Evolutionary conservation across 371 early-diverging fungal species (phyloP), one percentile per base, ranked within the genome.

Genomic region (Apophysomyces variabilis): DNA sequence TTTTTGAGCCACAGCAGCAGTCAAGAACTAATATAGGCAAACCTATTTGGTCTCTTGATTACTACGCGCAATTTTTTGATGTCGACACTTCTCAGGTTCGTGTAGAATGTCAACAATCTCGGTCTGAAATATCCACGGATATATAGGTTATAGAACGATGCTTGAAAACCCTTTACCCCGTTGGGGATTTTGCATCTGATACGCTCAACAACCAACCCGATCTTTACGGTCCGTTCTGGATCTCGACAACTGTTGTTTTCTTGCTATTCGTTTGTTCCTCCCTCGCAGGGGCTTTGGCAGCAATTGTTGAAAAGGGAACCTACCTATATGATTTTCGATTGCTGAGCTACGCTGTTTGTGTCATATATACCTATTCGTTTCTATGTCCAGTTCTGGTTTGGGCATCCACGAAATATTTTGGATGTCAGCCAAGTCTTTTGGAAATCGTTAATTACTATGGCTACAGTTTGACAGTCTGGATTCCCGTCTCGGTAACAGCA

Each of bases 221-320:
- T 69, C 59, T 83, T 0, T 83, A 83, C 62, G 84, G 84, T 4
- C 97, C 98, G 0, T 96, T 97, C 76, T 98, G 98, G 98, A 91
- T 98, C 57, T 76, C 96, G 1, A 97, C 97, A 0, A 95, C 96
- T 0, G 94, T 96, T 32, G 90, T 98, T 14, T 95, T 97, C 69
- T 70, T 87, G 26, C 85, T 97, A 14, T 98, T 97, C 80, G 95
- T 95, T 14, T 90, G 95, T 18, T 92, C 93, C 0, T 92, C 93
- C 9, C 81, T 98, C 13, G 93, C 96, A 26, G 90, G 88, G 6
- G 92, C 93, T 12, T 87, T 98, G 54, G 87, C 87, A 38, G 89
- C 92, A 57, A 88, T 90, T 66, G 76, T 93, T 18, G 70, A 75
- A 1, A 83, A 77, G 1, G 67, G 75, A 36, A 39, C 65, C 0